Evolutionary conservation across 1,284 basidiomycete genomes (phyloP), one percentile per base, ranked within the genome.

Genomic region (Ganoderma sinense): DNA sequence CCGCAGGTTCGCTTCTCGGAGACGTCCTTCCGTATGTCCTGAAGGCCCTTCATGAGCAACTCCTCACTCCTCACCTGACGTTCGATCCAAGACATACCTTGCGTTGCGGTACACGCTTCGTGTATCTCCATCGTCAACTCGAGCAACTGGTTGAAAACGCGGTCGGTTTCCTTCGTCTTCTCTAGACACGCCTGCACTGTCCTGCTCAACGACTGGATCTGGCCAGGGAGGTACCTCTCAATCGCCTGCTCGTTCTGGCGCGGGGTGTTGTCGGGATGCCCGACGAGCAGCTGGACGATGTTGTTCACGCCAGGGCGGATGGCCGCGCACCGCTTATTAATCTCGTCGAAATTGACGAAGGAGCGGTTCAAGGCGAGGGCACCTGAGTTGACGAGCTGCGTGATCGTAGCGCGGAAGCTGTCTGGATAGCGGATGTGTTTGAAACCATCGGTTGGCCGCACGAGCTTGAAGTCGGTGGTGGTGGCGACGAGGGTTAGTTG

Each of bases 271-370:
- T 63, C 64, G 10, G 66, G 61, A 31, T 66, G 51, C 0, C 68
- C 68, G 26, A 69, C 55, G 14, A 69, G 68, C 4, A 69, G 68
- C 60, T 66, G 60, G 29, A 69, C 65, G 61, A 69, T 69, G 36
- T 66, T 66, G 45, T 69, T 69, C n/a, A 69, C 68, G 3, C 68
- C 68, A 16, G 68, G 68, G 23, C 64, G 53, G 6, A 69, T 45
- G 3, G 65, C 68, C 11, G 53, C 68, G 39, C 64, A 69, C 18
- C 68, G 68, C 33, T 66, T 66, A 61, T 62, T 62, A 55, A 69
- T 69, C 65, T 69, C 68, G 61, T 69, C 68, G 65, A 69, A 69
- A 43, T 69, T 69, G 53, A 48, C 68, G 62, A 66, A 69, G 55
- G 68, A 69, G n/a, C 64, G 29, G 45, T 69, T 69, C 41, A 69